Evolutionary conservation across 805 yeast species (phyloP).

Genomic region (Starmerella bombicola): DNA sequence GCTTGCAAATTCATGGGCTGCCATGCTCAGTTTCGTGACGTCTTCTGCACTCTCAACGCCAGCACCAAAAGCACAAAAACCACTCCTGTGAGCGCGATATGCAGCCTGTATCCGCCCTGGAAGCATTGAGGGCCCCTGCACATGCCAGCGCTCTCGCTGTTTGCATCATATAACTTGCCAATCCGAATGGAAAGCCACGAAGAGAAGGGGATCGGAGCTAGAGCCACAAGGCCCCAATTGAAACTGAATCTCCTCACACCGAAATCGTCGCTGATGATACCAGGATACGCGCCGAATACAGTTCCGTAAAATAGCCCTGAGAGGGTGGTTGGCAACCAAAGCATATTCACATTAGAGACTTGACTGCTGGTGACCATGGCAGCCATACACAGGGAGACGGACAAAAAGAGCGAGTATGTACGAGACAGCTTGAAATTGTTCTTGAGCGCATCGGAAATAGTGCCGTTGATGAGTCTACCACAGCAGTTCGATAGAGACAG

Average conservation of each 20-base stretch:
- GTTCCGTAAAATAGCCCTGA: constrained; percentile 65
- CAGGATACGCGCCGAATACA: constrained; percentile 59
- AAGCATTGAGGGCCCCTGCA: constrained; percentile 19
- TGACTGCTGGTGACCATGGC: constrained; percentile 36
- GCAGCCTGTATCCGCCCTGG: constrained; percentile 16
- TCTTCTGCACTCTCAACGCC: too few relatives aligned
- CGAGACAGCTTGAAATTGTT: constrained; percentile 35
- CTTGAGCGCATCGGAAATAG: constrained; percentile 48
- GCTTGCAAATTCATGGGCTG: too few relatives aligned
- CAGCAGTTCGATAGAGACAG: constrained; percentile 53
- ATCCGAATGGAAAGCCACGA: constrained; percentile 48
- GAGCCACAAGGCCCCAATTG: constrained; percentile 60
- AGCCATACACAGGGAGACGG: constrained; percentile 36
- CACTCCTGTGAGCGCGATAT: constrained; percentile 8
- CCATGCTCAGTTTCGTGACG: too few relatives aligned
- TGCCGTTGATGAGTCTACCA: constrained; percentile 55
- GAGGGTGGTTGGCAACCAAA: constrained; percentile 43
- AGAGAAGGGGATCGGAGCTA: constrained; percentile 54
- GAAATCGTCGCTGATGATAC: constrained; percentile 61
- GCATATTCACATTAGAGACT: constrained; percentile 12
- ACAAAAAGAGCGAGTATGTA: constrained; percentile 42
- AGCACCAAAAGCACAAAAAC: constrained; percentile 4
- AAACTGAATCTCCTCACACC: constrained; percentile 56
- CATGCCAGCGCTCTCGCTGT: constrained; percentile 24
- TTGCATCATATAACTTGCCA: constrained; percentile 48